Evolutionary conservation across 2,329 filamentous ascomycete genomes (phyloP), one percentile per base, ranked within the genome.

Genomic region (Berkeleyomyces basicola): DNA sequence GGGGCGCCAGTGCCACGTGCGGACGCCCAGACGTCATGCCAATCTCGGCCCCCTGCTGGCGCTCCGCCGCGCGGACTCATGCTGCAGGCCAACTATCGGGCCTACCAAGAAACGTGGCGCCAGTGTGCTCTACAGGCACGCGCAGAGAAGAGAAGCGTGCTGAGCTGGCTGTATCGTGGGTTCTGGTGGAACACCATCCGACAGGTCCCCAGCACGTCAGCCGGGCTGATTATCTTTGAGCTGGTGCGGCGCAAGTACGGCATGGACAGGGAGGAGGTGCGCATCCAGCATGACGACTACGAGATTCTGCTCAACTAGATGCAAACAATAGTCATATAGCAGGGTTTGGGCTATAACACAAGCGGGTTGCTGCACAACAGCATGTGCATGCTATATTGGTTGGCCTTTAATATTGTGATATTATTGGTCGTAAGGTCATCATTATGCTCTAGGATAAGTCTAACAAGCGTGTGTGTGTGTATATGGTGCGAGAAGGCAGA

Each of bases 171-270:
- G 4, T 91, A 87, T 69, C 77, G 81, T 4, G 85, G 83, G 10
- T 90, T 90, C 70, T 83, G 86, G 78, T 82, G 81, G 79, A 84
- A 80, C 61, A 87, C 87, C 0, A 79, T 90, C 61, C 77, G 85
- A 4, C 86, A 90, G 72, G 85, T 88, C 1, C 87, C 87, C 0
- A 88, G 85, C 70, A 90, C 87, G 1, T 87, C 84, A 65, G 87
- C 87, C 0, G 87, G 86, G 0, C 70, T 91, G 64, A 88, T 91
- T 67, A 87, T 89, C 23, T 91, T 91, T 70, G 87, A 91, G 73
- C 70, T 91, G 53, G 82, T 90, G 44, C 76, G 87, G 63, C 77
- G 86, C 43, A 88, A 88, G 72, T 90, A 89, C 67, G 84, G 84
- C 1, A 76, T 81, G 64, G 78, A 79, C 1, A 77, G 77, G 16